phyloP scores from a whole-genome alignment of 305 asterid genomes.

The Caryopteris hybrid region DNA sequence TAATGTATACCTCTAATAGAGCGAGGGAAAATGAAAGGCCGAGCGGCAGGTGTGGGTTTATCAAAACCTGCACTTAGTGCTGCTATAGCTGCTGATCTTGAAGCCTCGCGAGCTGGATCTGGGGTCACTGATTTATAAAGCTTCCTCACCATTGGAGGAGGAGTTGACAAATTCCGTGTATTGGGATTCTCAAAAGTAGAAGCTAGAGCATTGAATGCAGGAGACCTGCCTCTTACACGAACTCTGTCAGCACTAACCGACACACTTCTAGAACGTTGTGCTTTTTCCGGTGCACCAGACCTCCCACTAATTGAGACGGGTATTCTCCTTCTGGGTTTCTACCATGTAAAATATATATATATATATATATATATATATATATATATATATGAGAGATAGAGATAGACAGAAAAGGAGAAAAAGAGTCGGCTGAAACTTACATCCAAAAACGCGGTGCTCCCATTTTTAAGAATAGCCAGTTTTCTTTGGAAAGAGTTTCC shows the following conservation, averaged over 20 bases:
- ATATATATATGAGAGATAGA: background rate
- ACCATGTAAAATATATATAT: slow-evolving; percentile 2
- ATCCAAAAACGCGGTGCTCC: slow-evolving; percentile 52
- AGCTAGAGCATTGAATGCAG: slow-evolving; percentile 97
- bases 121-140: slow-evolving; percentile 59
- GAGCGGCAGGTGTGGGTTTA: slow-evolving; percentile 50
- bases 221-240: slow-evolving; percentile 97
- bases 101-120: slow-evolving; percentile 42
- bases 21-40: slow-evolving; percentile 56
- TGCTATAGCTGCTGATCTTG: slow-evolving; percentile 79
- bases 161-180: slow-evolving; percentile 87
- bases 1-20: slow-evolving; percentile 53
- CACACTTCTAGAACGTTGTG: slow-evolving; percentile 93
- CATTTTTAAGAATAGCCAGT: slow-evolving; percentile 67
- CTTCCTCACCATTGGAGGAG: slow-evolving; percentile 87
- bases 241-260: slow-evolving; percentile 77
- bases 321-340: slow-evolving; percentile 88
- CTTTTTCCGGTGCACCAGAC: slow-evolving; percentile 67
- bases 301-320: slow-evolving; percentile 62
- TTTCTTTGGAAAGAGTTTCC: slow-evolving; percentile 97
- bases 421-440: slow-evolving; percentile 43
- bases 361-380: background rate
- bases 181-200: slow-evolving; percentile 75
- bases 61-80: slow-evolving; percentile 61
- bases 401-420: background rate